Percentiles rank a stretch among this genome's conserved stretches.
Evolutionary conservation across 129 eudicot species (phyloP).

Genomic region (sunflower (Helianthus annuus)): DNA sequence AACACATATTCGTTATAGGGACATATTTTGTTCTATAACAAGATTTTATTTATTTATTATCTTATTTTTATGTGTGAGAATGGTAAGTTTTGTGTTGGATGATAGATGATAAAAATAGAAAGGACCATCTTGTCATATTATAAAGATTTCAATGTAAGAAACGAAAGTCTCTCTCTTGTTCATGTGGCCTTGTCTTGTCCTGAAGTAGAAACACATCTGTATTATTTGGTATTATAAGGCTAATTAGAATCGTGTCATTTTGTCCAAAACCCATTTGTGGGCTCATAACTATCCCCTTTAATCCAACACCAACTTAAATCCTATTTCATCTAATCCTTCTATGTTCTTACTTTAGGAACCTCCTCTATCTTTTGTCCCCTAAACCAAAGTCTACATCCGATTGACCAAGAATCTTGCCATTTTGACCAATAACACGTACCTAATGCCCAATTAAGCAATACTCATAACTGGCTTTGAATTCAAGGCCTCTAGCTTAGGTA

Average conservation of each 20-base stretch:
- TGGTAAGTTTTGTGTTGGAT: conserved; percentile 18
- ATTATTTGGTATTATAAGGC: conserved; percentile 46
- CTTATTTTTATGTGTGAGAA: neutral
- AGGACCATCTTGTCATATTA: conserved; percentile 35
- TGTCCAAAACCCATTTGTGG: conserved; percentile 36
- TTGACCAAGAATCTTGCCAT: neutral
- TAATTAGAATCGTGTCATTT: conserved; percentile 43
- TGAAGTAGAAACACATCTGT: conserved; percentile 52
- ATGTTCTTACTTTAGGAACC: conserved; percentile 38
- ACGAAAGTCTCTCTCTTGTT: conserved; percentile 25
- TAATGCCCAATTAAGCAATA: neutral
- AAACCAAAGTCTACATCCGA: neutral
- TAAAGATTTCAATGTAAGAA: conserved; percentile 9
- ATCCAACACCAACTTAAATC: conserved; percentile 17
- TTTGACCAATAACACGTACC: neutral
- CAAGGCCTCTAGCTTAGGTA: neutral
- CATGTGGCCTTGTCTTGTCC: conserved; percentile 70
- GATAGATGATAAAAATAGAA: conserved; percentile 15
- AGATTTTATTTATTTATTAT: neutral
- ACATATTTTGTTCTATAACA: neutral
- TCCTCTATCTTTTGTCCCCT: conserved; percentile 29
- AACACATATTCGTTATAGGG: neutral
- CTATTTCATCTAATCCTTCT: conserved; percentile 17
- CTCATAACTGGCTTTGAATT: neutral
- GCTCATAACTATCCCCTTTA: conserved; percentile 36